These are phyloP conservation scores for Silybum marianum DNA, from an alignment of 129 eudicot species.

Conservation along the genomic window DNA sequence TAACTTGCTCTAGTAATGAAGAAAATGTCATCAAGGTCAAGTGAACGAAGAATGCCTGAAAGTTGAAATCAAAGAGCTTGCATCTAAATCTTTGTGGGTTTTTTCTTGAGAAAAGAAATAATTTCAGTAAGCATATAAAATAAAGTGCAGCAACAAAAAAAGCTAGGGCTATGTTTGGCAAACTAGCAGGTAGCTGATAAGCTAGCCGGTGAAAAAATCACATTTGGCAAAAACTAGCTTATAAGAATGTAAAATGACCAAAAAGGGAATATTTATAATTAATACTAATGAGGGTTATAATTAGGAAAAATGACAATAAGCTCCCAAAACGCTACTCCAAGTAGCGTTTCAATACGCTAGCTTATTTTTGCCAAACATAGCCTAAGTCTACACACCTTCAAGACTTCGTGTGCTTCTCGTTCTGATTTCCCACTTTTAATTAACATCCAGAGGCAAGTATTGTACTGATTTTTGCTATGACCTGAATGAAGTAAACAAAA, in stretches of 20 bases:
- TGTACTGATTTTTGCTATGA: constrained; percentile 60
- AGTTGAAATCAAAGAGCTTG: background rate
- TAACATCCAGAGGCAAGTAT: constrained; percentile 79
- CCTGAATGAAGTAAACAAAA: constrained; percentile 42
- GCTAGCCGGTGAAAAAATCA: too few relatives aligned
- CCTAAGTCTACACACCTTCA: constrained; percentile 57
- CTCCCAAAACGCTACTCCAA: too few relatives aligned
- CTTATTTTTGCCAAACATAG: too few relatives aligned
- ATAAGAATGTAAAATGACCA: too few relatives aligned
- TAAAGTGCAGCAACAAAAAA: background rate
- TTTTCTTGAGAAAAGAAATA: background rate
- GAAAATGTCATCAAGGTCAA: background rate
- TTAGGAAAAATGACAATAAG: too few relatives aligned
- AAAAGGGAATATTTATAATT: too few relatives aligned
- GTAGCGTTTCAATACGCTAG: too few relatives aligned
- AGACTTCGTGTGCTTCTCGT: constrained; percentile 60
- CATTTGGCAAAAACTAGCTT: too few relatives aligned
- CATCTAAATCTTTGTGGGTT: background rate
- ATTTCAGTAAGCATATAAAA: background rate
- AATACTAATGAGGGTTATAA: too few relatives aligned
- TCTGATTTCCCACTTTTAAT: constrained; percentile 60
- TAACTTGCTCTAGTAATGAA: background rate
- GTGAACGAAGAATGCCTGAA: background rate
- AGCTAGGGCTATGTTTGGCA: too few relatives aligned
- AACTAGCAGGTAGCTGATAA: too few relatives aligned